A percentile compares a stretch with the other conserved stretches of the same genome.
Evolutionary conservation across 306 rosid genomes (phyloP).

Genomic region (Luffa acutangula): DNA sequence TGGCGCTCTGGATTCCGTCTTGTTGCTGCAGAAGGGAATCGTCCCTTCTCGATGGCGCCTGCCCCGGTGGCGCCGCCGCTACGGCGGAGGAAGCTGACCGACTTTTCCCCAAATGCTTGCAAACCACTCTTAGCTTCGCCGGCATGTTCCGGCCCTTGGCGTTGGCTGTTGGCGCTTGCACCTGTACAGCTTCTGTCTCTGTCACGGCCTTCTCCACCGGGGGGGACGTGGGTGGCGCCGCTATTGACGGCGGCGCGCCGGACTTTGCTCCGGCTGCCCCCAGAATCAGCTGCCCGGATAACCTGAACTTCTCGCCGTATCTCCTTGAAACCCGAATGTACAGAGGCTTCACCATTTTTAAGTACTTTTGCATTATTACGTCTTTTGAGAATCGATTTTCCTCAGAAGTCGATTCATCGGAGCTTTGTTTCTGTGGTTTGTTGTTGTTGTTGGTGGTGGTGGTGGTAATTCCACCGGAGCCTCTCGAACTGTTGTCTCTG

Average conservation of each 20-base stretch:
- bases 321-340: slow-evolving; percentile 67
- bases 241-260: not conserved
- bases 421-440: slow-evolving; percentile 25
- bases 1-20: slow-evolving; percentile 95
- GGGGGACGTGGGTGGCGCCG: not conserved
- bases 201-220: slow-evolving; percentile 20
- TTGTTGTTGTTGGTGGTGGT: slow-evolving; percentile 1
- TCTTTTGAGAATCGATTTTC: slow-evolving; percentile 83
- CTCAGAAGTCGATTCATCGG: slow-evolving; percentile 34
- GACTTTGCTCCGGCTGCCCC: slow-evolving; percentile 10
- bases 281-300: slow-evolving; percentile 39
- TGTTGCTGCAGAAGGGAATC: slow-evolving; percentile 91
- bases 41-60: slow-evolving; percentile 43
- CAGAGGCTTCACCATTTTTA: slow-evolving; percentile 81
- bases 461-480: slow-evolving; percentile 1
- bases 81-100: slow-evolving; percentile 89
- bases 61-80: slow-evolving; percentile 46
- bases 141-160: slow-evolving; percentile 41
- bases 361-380: slow-evolving; percentile 59
- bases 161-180: slow-evolving; percentile 8
- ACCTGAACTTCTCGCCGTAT: slow-evolving; percentile 52
- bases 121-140: slow-evolving; percentile 63
- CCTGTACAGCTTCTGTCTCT: slow-evolving; percentile 20
- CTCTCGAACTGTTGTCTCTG: slow-evolving; percentile 62
- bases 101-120: slow-evolving; percentile 91